Evolutionary conservation across 2,329 filamentous ascomycete genomes (phyloP), one percentile per base, ranked within the genome.

Genomic region (Cladosporium austrohemisphaericum): DNA sequence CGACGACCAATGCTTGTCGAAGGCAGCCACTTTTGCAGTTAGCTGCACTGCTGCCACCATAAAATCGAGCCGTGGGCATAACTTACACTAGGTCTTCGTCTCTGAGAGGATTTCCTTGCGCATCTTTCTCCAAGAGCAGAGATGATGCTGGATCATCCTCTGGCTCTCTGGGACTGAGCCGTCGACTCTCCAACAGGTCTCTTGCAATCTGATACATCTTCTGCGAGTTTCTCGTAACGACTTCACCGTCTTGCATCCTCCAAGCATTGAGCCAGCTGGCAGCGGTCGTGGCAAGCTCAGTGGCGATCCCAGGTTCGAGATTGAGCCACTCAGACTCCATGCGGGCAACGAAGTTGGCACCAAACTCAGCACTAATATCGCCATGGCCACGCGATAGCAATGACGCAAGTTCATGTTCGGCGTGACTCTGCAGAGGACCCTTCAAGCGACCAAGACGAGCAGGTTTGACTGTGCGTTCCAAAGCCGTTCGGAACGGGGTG

Each of bases 261-360:
- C 37, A 40, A 25, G 37, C 37, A 40, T 40, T 40, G n/a, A 40
- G 23, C 37, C 37, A 40, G 10, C 23, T 40, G 13, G 37, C 37
- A 18, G 37, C 37, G 6, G 37, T 40, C 8, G 37, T 40, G 11
- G 37, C 37, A 14, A 40, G 23, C 7, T 28, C 37, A 5, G 20
- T 28, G 4, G 37, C 37, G 11, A 40, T 23, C 11, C 23, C 37
- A 5, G 22, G n/a, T 26, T 40, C 37, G 9, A 40, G 37, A 23
- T 40, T 40, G 3, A 40, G 37, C 37, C 37, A 40, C 10, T 40
- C 37, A 10, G 20, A 16, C 10, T 40, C 37, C 22, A 40, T 14
- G 3, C 37, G 20, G 5, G 37, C 37, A n/a, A 40, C 37, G 23
- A 40, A 40, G 37, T 40, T 40, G 9, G 37, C 37, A 2, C 20